Conservation (phyloP, 2,329 filamentous ascomycete genomes). For the Fusarium caatingaense region DNA sequence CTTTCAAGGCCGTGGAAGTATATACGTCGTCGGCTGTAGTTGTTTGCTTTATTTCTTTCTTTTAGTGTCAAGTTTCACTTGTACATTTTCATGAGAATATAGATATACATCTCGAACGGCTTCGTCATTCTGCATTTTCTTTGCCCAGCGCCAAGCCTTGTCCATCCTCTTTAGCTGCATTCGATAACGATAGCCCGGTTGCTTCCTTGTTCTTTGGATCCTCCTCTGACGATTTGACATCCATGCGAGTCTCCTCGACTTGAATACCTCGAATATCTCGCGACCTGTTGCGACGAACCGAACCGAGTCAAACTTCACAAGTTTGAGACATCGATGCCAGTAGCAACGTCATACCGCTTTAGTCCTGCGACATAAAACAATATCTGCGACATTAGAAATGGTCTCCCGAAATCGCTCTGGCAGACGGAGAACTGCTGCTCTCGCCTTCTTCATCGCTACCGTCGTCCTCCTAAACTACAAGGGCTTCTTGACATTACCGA, state of each 20-base stretch:
- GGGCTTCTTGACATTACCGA: constrained; percentile 35
- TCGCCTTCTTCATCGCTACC: constrained; percentile 13
- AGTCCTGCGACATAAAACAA: neutral
- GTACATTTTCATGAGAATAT: neutral
- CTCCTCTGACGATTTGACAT: neutral
- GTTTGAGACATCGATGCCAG: neutral
- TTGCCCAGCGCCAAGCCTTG: constrained; percentile 2
- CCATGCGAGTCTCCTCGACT: neutral
- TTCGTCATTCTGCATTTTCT: neutral
- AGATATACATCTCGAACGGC: neutral
- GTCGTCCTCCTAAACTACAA: constrained; percentile 25
- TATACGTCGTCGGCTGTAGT: constrained; percentile 2
- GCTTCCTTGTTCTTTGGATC: neutral
- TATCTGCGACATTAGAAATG: constrained; percentile 24
- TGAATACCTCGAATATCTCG: neutral
- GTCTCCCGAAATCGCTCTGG: constrained; percentile 32
- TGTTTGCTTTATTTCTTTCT: neutral
- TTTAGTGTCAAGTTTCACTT: neutral
- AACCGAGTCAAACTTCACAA: neutral
- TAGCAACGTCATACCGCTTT: constrained; percentile 22
- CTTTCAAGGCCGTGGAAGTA: constrained; percentile 2
- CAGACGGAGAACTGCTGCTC: constrained; percentile 27
- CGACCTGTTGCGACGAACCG: neutral
- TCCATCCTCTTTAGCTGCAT: constrained; percentile 13
- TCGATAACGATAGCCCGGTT: constrained; percentile 1